These are phyloP conservation scores for Leccinum disarticulatum DNA, from an alignment of 768 basidiomycete species.

Conservation along the genomic window DNA sequence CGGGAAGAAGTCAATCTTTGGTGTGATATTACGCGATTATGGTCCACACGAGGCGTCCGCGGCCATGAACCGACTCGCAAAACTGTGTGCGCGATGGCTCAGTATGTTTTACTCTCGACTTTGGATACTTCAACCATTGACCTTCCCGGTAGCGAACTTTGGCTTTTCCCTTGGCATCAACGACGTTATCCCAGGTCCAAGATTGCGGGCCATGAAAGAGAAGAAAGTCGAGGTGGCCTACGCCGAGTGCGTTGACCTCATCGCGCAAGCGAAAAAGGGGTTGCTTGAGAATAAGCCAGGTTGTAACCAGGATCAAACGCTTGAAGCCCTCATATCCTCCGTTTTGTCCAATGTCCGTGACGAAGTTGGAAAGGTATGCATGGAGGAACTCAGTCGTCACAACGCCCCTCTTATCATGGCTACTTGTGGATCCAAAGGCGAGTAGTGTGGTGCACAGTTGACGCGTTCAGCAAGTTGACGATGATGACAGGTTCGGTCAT, in stretches of 20 bases:
- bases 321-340: slow-evolving; percentile 94
- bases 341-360: slow-evolving; percentile 94
- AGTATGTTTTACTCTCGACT: slow-evolving; percentile 45
- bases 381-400: slow-evolving; percentile 95
- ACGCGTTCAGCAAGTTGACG: neutral
- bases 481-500: slow-evolving; percentile 85
- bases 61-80: slow-evolving; percentile 95
- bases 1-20: slow-evolving; percentile 98
- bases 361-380: slow-evolving; percentile 94
- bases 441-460: slow-evolving; percentile 1
- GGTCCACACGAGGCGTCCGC: slow-evolving; percentile 91
- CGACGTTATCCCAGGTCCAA: slow-evolving; percentile 94
- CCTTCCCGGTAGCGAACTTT: slow-evolving; percentile 73
- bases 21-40: slow-evolving; percentile 96
- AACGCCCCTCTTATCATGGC: slow-evolving; percentile 99
- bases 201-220: slow-evolving; percentile 80
- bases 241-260: slow-evolving; percentile 80
- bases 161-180: slow-evolving; percentile 98
- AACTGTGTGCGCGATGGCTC: slow-evolving; percentile 91
- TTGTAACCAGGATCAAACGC: slow-evolving; percentile 93
- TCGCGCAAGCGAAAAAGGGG: slow-evolving; percentile 87
- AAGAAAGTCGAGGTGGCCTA: slow-evolving; percentile 86
- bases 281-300: slow-evolving; percentile 96
- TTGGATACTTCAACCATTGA: slow-evolving; percentile 4
- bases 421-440: slow-evolving; percentile 97